Conservation (phyloP, 441 rosid species). For the Populus tomentosa region DNA sequence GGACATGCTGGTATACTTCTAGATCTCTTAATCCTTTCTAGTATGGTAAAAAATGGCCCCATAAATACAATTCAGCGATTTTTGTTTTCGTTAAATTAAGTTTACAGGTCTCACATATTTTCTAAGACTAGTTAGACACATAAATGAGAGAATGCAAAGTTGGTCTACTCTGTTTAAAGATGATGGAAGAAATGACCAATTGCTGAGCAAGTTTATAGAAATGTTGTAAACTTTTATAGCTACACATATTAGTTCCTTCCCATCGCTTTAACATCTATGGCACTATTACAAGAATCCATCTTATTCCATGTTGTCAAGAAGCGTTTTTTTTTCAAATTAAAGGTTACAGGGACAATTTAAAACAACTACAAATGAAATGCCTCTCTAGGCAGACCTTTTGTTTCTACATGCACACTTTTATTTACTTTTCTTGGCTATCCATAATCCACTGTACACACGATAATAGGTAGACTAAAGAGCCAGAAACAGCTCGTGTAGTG, state of each 20-base stretch:
- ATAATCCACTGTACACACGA: not conserved
- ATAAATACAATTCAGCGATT: not conserved
- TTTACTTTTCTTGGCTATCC: not conserved
- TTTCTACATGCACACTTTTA: not conserved
- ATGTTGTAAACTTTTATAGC: not conserved
- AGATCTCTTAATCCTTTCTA: not conserved
- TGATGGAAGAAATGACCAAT: not conserved
- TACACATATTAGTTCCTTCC: not conserved
- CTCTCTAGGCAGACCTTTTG: not conserved
- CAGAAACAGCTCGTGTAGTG: not conserved
- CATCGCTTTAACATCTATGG: not conserved
- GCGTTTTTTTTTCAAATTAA: too few species aligned
- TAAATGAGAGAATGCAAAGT: not conserved
- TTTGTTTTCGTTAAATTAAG: too few species aligned
- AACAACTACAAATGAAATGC: not conserved
- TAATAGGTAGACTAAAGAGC: not conserved
- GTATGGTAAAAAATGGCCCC: not conserved
- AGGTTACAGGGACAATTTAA: not conserved
- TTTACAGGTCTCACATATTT: too few species aligned
- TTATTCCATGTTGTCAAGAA: too few species aligned
- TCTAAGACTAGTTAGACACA: too few species aligned
- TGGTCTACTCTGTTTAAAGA: not conserved
- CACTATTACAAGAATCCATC: not conserved
- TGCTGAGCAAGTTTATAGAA: not conserved
- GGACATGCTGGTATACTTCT: slow-evolving; percentile 33